These are phyloP conservation scores for Pilasporangium apinafurcum DNA, from an alignment of 352 stramenopile species.

Conservation along the genomic window DNA sequence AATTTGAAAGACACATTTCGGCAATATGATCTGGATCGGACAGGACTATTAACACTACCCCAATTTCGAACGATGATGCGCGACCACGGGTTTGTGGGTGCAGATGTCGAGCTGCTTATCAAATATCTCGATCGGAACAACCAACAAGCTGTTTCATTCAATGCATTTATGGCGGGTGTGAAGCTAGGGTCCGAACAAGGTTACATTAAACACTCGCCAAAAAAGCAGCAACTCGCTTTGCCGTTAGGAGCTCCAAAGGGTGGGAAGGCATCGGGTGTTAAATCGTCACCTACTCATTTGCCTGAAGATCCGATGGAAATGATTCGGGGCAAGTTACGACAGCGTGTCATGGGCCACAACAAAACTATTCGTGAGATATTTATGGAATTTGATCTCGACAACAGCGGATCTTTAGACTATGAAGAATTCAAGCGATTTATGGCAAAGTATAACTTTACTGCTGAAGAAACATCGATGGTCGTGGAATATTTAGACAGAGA, in stretches of 20 bases:
- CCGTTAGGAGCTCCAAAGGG: conserved; percentile 13
- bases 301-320: conserved; percentile 35
- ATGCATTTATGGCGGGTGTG: conserved; percentile 35
- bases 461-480: conserved; percentile 30
- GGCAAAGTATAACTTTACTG: conserved; percentile 44
- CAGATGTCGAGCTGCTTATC: conserved; percentile 41
- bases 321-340: conserved; percentile 45
- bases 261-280: conserved; percentile 7
- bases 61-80: conserved; percentile 49
- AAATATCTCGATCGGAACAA: conserved; percentile 27
- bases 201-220: conserved; percentile 35
- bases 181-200: conserved; percentile 28
- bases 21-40: conserved; percentile 44
- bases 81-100: conserved; percentile 45
- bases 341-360: conserved; percentile 62
- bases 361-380: conserved; percentile 74
- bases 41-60: conserved; percentile 26
- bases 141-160: conserved; percentile 43
- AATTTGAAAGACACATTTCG: conserved; percentile 67
- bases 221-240: conserved; percentile 28
- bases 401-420: conserved; percentile 54
- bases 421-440: conserved; percentile 68
- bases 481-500: conserved; percentile 54
- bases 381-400: conserved; percentile 56
- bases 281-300: too few relatives aligned